Percentiles rank a stretch among this genome's conserved stretches.
phyloP scores from a whole-genome alignment of 129 eudicot genomes.

The Daucus carota region DNA sequence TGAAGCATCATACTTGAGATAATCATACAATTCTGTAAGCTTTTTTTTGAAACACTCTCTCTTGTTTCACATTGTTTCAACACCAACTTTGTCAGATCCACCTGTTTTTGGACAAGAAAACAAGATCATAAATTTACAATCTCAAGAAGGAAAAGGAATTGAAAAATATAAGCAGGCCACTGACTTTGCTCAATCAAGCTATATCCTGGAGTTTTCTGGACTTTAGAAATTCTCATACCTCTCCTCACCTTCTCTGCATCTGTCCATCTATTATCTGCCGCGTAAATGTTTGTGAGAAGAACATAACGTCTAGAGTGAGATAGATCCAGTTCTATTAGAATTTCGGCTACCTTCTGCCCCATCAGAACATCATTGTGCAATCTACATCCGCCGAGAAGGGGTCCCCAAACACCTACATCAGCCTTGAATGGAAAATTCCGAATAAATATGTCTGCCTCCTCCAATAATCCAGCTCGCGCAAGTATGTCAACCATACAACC shows the following conservation, averaged over 20 bases:
- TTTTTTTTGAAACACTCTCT: too few relatives aligned
- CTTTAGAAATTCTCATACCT: not conserved
- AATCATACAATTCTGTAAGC: too few relatives aligned
- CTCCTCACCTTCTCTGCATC: slow-evolving; percentile 9
- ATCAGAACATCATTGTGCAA: slow-evolving; percentile 19
- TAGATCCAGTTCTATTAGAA: slow-evolving; percentile 21
- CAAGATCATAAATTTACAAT: too few relatives aligned
- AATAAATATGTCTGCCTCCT: slow-evolving; percentile 24
- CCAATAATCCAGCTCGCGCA: slow-evolving; percentile 25
- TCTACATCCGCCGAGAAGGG: slow-evolving; percentile 30
- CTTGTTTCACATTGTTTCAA: too few relatives aligned
- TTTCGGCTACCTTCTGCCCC: slow-evolving; percentile 21
- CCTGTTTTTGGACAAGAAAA: too few relatives aligned
- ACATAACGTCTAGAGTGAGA: slow-evolving; percentile 21
- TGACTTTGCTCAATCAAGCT: slow-evolving; percentile 10
- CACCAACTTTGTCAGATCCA: too few relatives aligned
- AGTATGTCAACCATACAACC: slow-evolving; percentile 35
- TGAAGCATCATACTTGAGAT: slow-evolving; percentile 69
- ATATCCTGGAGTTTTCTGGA: slow-evolving; percentile 12
- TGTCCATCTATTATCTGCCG: slow-evolving; percentile 16
- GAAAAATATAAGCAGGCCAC: too few relatives aligned
- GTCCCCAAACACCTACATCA: slow-evolving; percentile 25
- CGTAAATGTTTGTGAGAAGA: slow-evolving; percentile 26
- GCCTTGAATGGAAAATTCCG: slow-evolving; percentile 15
- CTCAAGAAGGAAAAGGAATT: too few relatives aligned